phyloP scores from a whole-genome alignment of 148 eudicot genomes.

The Camellia granthamiana region DNA sequence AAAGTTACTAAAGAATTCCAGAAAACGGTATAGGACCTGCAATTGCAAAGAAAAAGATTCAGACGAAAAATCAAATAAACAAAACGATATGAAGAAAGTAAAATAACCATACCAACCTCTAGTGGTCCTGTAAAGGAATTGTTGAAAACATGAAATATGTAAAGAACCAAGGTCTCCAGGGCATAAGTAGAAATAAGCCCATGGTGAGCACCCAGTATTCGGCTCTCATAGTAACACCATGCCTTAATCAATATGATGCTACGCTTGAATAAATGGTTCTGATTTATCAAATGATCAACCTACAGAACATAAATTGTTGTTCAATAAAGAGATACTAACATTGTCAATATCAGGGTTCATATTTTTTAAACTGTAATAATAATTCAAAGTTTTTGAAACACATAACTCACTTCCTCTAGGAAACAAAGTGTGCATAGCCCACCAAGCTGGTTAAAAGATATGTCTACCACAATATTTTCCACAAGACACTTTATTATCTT shows the following conservation, averaged over 20 bases:
- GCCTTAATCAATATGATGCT: constrained; percentile 94
- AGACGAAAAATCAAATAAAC: constrained; percentile 17
- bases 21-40: constrained; percentile 90
- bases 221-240: constrained; percentile 98
- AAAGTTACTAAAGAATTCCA: constrained; percentile 91
- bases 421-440: constrained; percentile 85
- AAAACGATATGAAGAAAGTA: not conserved
- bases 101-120: constrained; percentile 52
- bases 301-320: constrained; percentile 24
- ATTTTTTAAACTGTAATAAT: not conserved
- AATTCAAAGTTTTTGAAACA: not conserved
- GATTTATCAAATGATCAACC: constrained; percentile 81
- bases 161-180: constrained; percentile 91
- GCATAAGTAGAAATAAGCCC: constrained; percentile 97
- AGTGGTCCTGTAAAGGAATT: constrained; percentile 86
- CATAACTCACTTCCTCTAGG: constrained; percentile 60
- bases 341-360: not conserved
- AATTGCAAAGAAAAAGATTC: constrained; percentile 9
- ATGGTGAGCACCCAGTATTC: constrained; percentile 96
- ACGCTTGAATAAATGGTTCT: constrained; percentile 87
- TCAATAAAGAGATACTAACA: not conserved
- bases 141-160: constrained; percentile 93
- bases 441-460: constrained; percentile 79
- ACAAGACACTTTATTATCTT: constrained; percentile 78
- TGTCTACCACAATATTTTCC: constrained; percentile 75